Evolutionary conservation across 192 early-diverging fungal species (phyloP).

Genomic region (Entomortierella lignicola): DNA sequence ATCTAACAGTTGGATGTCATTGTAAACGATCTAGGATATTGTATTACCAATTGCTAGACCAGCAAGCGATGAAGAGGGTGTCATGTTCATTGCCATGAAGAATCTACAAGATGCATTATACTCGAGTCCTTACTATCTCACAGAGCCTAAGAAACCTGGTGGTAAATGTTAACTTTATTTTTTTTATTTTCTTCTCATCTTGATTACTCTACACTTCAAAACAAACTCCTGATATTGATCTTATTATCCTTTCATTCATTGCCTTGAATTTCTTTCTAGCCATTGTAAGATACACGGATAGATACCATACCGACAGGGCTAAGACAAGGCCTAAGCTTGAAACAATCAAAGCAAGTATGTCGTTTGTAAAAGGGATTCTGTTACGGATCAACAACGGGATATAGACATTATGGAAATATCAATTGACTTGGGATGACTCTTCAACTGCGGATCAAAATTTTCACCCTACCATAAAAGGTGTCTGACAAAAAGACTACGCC

Average conservation of each 20-base stretch:
- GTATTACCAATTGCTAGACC: slow-evolving; percentile 28
- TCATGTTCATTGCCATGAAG: slow-evolving; percentile 37
- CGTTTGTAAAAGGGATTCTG: neutral
- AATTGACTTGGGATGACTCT: neutral
- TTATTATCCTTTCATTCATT: neutral
- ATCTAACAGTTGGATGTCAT: neutral
- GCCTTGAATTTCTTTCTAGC: slow-evolving; percentile 15
- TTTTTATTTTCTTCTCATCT: no score
- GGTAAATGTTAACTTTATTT: slow-evolving; percentile 4
- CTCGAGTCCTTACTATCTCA: slow-evolving; percentile 40
- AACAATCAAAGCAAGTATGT: slow-evolving; percentile 47
- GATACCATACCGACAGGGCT: slow-evolving; percentile 44
- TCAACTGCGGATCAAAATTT: neutral
- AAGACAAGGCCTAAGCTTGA: slow-evolving; percentile 32
- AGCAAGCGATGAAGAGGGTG: slow-evolving; percentile 23
- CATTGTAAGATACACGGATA: slow-evolving; percentile 44
- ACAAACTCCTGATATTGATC: neutral
- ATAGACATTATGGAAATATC: no score
- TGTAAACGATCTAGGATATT: slow-evolving; percentile 26
- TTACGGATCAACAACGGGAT: neutral
- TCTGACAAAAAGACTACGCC: neutral
- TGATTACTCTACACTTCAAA: neutral
- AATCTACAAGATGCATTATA: slow-evolving; percentile 24
- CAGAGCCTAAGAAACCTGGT: slow-evolving; percentile 41
- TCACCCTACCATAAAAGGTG: no score